Base-by-base conservation (phyloP, 129 eudicot genomes). In the Ambrosia artemisiifolia region DNA sequence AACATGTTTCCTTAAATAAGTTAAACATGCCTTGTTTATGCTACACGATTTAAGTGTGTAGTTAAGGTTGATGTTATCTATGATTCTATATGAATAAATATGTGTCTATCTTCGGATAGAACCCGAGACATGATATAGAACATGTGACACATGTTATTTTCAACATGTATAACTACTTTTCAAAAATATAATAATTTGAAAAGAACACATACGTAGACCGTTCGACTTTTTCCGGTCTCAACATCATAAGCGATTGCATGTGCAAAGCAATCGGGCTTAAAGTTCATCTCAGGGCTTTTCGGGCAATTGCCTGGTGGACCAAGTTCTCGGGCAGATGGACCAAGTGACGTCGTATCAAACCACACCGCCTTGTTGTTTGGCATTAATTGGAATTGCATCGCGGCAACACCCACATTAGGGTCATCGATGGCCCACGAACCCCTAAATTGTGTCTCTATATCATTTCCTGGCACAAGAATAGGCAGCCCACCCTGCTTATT, bases 381-480 rank as follows among this genome's bases (percentile, higher is more conserved):
- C 97, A 94, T 82, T 62, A 94, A 51, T 34, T 94, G 97, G 67
- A 88, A 28, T 14, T 94, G 98, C 98, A 94, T 94, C 61, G 96
- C 96, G 0, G 93, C 71, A 6, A 94, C 97, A 6, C 97, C 97
- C 1, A 82, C 80, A 80, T 87, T 80, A 3, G 19, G 65, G 71
- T 68, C 59, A 55, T 82, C 81, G 1, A 87, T 24, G 20, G 78
- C 72, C 91, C 95, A 91, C 3, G 40, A 12, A 4, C 97, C 95
- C 10, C 20, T 43, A 53, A 63, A 80, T 0, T 75, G 44, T 4
- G 84, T 80, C 78, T 80, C 72, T 3, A 71, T 42, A 5, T 63
- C 73, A 36, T 49, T 49, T 38, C 75, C 81, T 16, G 57, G 19
- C 0, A 7, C 38, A 3, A 65, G 72, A 13, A 73, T 19, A 8